Base-by-base conservation (phyloP, 2,329 filamentous ascomycete genomes). In the Trichoderma brevicompactum region DNA sequence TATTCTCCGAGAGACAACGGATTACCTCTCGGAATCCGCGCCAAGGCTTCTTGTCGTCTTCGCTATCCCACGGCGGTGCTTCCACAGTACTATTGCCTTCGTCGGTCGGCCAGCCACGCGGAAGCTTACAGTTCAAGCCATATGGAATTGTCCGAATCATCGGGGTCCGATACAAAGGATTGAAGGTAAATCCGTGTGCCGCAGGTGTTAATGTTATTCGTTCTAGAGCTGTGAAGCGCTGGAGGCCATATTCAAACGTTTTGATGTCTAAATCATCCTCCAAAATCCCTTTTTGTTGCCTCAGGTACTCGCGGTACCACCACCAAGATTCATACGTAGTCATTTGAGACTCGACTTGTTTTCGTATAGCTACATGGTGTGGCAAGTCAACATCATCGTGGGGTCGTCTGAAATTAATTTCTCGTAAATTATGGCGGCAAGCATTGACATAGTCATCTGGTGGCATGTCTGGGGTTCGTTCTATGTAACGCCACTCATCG, bases 161-260 rank as follows among this genome's bases (percentile, higher is more conserved):
- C 1, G 80, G 79, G 0, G 79, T 81, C n/a, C 77, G 66, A 56
- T 81, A 81, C 0, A 74, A 64, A 0, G 79, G 80, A 0, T 65
- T 54, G n/a, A 76, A 74, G 0, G 75, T 65, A 38, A 71, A 68
- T 0, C 77, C 77, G 67, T 81, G 79, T 0, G 77, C 70, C 2
- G 77, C 76, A 5, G 75, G 76, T 2, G 80, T 81, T 8, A 82
- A 65, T 0, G 71, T 79, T 7, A 83, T 68, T 49, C 73, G 74
- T 38, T 65, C 72, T 1, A 82, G 68, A 3, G 69, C 70, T 0
- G 77, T 74, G 46, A 81, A 79, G 3, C 69, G 72, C 10, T 69
- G 48, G 1, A 80, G 38, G 2, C 72, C 77, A 46, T 75, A 73
- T 12, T 72, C 56, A 3, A 82, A 72, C 2, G 73, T 77, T 10